These are phyloP conservation scores for Camelina laxa DNA, from an alignment of 345 rosid genomes.

Conservation along the genomic window DNA sequence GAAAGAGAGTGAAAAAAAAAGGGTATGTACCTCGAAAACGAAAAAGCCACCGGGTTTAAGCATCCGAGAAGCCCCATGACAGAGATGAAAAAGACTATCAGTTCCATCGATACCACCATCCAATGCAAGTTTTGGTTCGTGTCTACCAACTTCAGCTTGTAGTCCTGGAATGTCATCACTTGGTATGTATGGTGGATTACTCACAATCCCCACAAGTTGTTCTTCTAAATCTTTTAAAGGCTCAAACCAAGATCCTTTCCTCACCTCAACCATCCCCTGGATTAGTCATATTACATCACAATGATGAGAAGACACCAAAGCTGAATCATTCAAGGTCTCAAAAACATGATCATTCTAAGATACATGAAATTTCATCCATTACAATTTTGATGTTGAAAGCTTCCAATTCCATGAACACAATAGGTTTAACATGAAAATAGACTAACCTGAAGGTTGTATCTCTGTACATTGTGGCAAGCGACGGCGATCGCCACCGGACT, in stretches of 20 bases:
- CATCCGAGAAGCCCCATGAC: slow-evolving; percentile 66
- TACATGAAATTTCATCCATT: not conserved
- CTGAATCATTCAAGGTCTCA: not conserved
- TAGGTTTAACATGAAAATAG: not conserved
- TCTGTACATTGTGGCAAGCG: slow-evolving; percentile 66
- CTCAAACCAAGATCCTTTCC: slow-evolving; percentile 87
- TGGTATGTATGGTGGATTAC: slow-evolving; percentile 96
- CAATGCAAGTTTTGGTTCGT: slow-evolving; percentile 86
- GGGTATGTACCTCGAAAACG: slow-evolving; percentile 68
- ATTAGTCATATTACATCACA: slow-evolving; percentile 12
- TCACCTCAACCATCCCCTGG: slow-evolving; percentile 64
- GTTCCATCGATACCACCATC: slow-evolving; percentile 82
- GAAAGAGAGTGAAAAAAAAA: not conserved
- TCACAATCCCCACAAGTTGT: slow-evolving; percentile 73
- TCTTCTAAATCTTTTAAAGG: slow-evolving; percentile 71
- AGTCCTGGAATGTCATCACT: slow-evolving; percentile 60
- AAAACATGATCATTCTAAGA: slow-evolving; percentile 76
- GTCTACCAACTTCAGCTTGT: slow-evolving; percentile 92
- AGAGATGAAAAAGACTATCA: slow-evolving; percentile 75
- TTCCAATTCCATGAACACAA: not conserved
- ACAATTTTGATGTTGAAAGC: not conserved
- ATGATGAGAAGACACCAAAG: slow-evolving; percentile 3
- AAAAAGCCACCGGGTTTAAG: slow-evolving; percentile 81
- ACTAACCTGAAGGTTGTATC: slow-evolving; percentile 72
- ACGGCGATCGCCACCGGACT: slow-evolving; percentile 70